These are phyloP conservation scores for Neurospora tetraspora DNA, from an alignment of 495 filamentous ascomycete genomes.

Conservation along the genomic window DNA sequence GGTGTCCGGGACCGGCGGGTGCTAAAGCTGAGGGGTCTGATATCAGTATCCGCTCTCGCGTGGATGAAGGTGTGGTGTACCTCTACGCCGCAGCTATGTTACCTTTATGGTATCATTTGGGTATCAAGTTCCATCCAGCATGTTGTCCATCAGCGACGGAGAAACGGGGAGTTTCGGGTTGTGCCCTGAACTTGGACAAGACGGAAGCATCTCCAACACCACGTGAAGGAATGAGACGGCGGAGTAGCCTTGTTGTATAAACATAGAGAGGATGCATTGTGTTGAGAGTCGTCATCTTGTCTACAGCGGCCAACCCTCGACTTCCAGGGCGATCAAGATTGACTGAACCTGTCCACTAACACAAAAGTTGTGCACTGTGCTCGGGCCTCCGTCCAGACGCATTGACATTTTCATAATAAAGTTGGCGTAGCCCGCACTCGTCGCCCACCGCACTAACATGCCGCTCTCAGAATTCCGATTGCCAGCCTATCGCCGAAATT, in stretches of 20 bases:
- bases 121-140: background rate
- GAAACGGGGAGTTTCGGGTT: background rate
- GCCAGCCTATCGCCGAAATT: background rate
- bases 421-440: background rate
- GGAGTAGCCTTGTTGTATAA: background rate
- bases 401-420: background rate
- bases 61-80: background rate
- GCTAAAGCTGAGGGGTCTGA: background rate
- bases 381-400: background rate
- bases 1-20: background rate
- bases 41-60: background rate
- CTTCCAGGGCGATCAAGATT: too few species aligned
- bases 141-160: background rate
- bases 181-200: background rate
- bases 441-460: background rate
- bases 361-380: background rate
- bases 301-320: background rate
- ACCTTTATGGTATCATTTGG: background rate
- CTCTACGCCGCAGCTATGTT: background rate
- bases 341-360: too few species aligned
- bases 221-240: background rate
- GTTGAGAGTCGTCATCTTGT: background rate
- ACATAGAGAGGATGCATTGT: background rate
- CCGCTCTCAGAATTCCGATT: background rate
- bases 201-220: background rate